Evolutionary conservation across 202 grass and related monocot genomes (phyloP).

Genomic region (Musa balbisiana): DNA sequence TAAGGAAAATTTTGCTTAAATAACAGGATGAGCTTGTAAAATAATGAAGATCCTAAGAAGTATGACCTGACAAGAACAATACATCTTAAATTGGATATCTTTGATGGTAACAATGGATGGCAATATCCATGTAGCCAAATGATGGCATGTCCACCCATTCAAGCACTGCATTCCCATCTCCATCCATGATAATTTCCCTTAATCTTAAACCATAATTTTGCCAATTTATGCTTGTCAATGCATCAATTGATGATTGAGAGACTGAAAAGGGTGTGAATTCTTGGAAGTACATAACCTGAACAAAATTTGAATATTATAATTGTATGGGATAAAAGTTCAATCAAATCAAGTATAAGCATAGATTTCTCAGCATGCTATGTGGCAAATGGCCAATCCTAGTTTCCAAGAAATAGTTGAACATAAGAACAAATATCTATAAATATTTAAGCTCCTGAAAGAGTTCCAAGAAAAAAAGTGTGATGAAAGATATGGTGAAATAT

Average conservation of each 20-base stretch:
- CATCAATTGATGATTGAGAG: conserved; percentile 50
- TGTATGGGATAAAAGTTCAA: conserved; percentile 8
- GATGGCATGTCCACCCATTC: conserved; percentile 65
- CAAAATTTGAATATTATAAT: conserved; percentile 8
- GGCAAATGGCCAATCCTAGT: neutral
- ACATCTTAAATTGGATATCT: conserved; percentile 50
- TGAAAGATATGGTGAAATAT: too few species aligned
- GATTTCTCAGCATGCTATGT: neutral
- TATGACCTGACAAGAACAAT: neutral
- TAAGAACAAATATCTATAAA: too few species aligned
- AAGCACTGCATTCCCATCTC: conserved; percentile 55
- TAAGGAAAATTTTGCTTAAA: conserved; percentile 34
- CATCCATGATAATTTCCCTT: conserved; percentile 49
- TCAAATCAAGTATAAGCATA: neutral
- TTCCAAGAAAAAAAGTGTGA: too few species aligned
- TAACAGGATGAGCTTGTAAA: neutral
- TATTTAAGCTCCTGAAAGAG: too few species aligned
- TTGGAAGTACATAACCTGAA: conserved; percentile 73
- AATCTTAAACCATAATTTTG: conserved; percentile 70
- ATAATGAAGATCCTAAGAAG: neutral
- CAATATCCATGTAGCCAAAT: conserved; percentile 70
- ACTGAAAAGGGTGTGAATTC: conserved; percentile 52
- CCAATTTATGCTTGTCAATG: conserved; percentile 65
- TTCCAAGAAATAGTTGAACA: neutral
- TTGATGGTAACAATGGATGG: conserved; percentile 57